A percentile compares a stretch with the other conserved stretches of the same genome.
phyloP scores from a whole-genome alignment of 1,139 yeast species.

The Blastobotrys proliferans region DNA sequence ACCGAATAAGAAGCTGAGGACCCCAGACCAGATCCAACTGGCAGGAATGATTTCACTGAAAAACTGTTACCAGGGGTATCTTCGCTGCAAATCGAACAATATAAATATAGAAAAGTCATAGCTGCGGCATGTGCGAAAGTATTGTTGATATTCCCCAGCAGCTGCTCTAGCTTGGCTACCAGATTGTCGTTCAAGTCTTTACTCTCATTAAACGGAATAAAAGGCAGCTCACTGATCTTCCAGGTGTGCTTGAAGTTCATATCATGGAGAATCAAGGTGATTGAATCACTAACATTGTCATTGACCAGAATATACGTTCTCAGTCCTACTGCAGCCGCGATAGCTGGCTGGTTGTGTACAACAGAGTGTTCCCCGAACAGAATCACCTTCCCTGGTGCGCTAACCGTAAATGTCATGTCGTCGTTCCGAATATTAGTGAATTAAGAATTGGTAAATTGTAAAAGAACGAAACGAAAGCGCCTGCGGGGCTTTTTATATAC shows the following conservation, averaged over 20 bases:
- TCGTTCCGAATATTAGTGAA: background rate
- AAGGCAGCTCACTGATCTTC: conserved; percentile 58
- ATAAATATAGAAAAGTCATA: conserved; percentile 76
- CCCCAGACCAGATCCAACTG: conserved; percentile 97
- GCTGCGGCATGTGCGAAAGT: conserved; percentile 78
- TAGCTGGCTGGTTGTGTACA: conserved; percentile 87
- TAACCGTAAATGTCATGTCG: conserved; percentile 7
- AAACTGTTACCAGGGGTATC: conserved; percentile 51
- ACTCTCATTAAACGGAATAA: conserved; percentile 42
- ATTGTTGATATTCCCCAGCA: conserved; percentile 41
- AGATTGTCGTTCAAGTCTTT: conserved; percentile 60
- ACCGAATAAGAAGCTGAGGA: conserved; percentile 91
- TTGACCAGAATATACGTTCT: conserved; percentile 72
- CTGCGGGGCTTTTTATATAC: too few species aligned
- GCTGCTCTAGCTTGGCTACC: conserved; percentile 40
- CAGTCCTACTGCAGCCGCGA: conserved; percentile 81
- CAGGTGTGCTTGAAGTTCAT: conserved; percentile 62
- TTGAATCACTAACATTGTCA: conserved; percentile 32
- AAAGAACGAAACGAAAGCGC: too few species aligned
- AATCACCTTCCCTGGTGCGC: conserved; percentile 94
- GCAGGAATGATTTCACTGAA: conserved; percentile 75
- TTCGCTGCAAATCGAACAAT: conserved; percentile 52
- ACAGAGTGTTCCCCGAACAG: conserved; percentile 97
- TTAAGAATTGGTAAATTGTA: background rate
- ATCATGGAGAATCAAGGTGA: conserved; percentile 79